Conservation (phyloP, 805 yeast genomes). For the Zygosaccharomyces lentus region DNA sequence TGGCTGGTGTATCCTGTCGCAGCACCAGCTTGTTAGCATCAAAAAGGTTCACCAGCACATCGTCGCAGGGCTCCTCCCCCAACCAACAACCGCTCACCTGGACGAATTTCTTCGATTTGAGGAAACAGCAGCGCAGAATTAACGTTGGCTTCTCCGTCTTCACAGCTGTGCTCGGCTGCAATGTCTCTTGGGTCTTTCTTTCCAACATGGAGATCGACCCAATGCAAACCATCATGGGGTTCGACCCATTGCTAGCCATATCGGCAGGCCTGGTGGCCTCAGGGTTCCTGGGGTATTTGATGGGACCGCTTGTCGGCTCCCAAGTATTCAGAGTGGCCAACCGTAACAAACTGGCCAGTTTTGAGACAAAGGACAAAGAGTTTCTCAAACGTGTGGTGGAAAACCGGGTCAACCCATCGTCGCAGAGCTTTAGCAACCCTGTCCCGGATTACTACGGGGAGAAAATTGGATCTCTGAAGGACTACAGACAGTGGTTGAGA, state of each 20-base stretch:
- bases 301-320: slow-evolving; percentile 81
- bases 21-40: background rate
- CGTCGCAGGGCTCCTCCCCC: background rate
- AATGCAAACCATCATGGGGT: slow-evolving; percentile 77
- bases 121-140: slow-evolving; percentile 69
- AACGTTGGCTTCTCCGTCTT: slow-evolving; percentile 63
- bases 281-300: slow-evolving; percentile 71
- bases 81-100: slow-evolving; percentile 46
- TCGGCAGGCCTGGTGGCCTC: slow-evolving; percentile 69
- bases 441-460: slow-evolving; percentile 99
- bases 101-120: slow-evolving; percentile 73
- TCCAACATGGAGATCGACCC: slow-evolving; percentile 84
- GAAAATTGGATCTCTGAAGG: slow-evolving; percentile 78
- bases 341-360: slow-evolving; percentile 43
- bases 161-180: slow-evolving; percentile 63
- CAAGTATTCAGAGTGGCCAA: slow-evolving; percentile 57
- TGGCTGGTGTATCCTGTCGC: background rate
- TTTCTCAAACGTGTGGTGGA: slow-evolving; percentile 70
- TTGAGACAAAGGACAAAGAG: slow-evolving; percentile 58
- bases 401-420: slow-evolving; percentile 88
- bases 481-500: slow-evolving; percentile 92
- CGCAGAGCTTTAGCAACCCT: slow-evolving; percentile 87
- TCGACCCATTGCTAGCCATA: slow-evolving; percentile 81
- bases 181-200: slow-evolving; percentile 66
- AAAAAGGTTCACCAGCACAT: slow-evolving; percentile 2